A percentile compares a stretch with the other conserved stretches of the same genome.
phyloP scores from a whole-genome alignment of 1,284 basidiomycete genomes.

The Porodaedalea pini region DNA sequence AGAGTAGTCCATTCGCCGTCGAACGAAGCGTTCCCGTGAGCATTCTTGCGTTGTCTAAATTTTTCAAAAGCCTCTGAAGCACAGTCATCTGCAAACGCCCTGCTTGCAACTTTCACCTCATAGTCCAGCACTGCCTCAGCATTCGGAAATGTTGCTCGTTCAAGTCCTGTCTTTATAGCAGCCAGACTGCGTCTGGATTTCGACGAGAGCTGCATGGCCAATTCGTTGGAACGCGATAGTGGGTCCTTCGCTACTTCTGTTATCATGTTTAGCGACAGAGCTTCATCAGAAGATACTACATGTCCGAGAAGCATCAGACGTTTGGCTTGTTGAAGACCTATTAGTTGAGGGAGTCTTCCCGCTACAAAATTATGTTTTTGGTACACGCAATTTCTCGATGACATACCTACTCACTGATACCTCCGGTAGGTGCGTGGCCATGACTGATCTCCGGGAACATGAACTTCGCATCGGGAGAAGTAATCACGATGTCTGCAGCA shows the following conservation, averaged over 20 bases:
- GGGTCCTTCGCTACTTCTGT: constrained; percentile 9
- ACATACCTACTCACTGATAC: constrained; percentile 5
- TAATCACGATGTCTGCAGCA: constrained; percentile 12
- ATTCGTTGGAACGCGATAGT: constrained; percentile 1
- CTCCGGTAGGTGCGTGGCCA: constrained; percentile 16
- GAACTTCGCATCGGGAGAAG: constrained; percentile 6
- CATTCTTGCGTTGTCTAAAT: constrained; percentile 6
- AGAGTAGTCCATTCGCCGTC: background rate
- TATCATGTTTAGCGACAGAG: constrained; percentile 8
- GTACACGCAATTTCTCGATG: too few species aligned
- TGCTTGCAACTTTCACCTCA: constrained; percentile 11
- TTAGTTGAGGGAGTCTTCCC: constrained; percentile 9
- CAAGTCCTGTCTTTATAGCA: constrained; percentile 7
- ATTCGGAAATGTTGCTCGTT: constrained; percentile 11
- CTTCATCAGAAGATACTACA: background rate
- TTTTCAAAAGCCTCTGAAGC: constrained; percentile 9
- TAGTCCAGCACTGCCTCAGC: background rate
- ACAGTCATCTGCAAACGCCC: constrained; percentile 4
- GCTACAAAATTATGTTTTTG: background rate
- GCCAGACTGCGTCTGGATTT: constrained; percentile 8
- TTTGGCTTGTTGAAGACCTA: constrained; percentile 14
- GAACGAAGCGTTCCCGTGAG: background rate
- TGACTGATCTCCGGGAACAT: constrained; percentile 14
- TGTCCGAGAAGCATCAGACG: constrained; percentile 8
- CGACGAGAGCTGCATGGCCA: background rate